phyloP scores from a whole-genome alignment of 306 rosid species.

The Cucumis sativus region Cucumber_9930_V3 NC_026657.2:27015001-27015500 shows the following conservation, averaged over 20 bases:
- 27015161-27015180: too few relatives aligned
- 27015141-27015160: too few relatives aligned
- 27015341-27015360: slow-evolving; percentile 36
- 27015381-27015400: slow-evolving; percentile 74
- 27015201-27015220: not conserved
- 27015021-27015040: not conserved
- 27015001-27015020: not conserved
- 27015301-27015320: slow-evolving; percentile 60
- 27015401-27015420: slow-evolving; percentile 21
- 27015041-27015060: not conserved
- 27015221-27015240: not conserved
- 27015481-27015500: slow-evolving; percentile 31
- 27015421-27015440: slow-evolving; percentile 35
- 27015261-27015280: slow-evolving; percentile 20
- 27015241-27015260: not conserved
- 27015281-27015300: slow-evolving; percentile 34
- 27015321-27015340: slow-evolving; percentile 73
- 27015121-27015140: too few relatives aligned
- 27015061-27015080: not conserved
- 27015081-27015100: not conserved
- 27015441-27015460: slow-evolving; percentile 44
- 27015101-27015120: too few relatives aligned
- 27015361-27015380: slow-evolving; percentile 90
- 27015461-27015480: slow-evolving; percentile 22
- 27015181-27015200: too few relatives aligned